Evolutionary conservation across 257 asterid genomes (phyloP).

Genomic region (Orobanche coerulescens): DNA sequence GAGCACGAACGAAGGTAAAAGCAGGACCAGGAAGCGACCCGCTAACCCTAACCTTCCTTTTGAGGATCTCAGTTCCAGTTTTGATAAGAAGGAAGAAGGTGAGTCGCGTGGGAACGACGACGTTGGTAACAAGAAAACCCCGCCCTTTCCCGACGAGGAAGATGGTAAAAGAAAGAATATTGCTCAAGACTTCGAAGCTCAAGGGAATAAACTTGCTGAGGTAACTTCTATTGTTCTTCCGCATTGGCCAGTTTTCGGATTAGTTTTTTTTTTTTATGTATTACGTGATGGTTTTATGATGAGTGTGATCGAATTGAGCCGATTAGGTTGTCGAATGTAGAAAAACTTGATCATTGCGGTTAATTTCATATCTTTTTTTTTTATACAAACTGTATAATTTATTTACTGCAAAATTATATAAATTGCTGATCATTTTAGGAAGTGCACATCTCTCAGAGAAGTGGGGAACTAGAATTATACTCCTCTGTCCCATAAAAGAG

Average conservation of each 20-base stretch:
- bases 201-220: constrained; percentile 79
- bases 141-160: constrained; percentile 21
- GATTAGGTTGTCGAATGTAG: background rate
- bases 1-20: constrained; percentile 33
- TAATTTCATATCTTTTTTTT: background rate
- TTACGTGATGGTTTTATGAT: background rate
- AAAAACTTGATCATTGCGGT: background rate
- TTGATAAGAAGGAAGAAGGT: constrained; percentile 13
- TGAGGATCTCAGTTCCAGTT: constrained; percentile 27
- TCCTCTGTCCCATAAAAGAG: too few relatives aligned
- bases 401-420: background rate
- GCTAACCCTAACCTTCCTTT: constrained; percentile 60
- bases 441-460: background rate
- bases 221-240: constrained; percentile 25
- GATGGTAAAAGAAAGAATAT: constrained; percentile 32
- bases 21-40: constrained; percentile 41
- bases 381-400: background rate
- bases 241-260: background rate
- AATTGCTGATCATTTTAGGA: background rate
- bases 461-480: background rate
- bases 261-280: background rate
- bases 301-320: constrained; percentile 14
- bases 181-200: constrained; percentile 48
- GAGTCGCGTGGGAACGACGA: constrained; percentile 16
- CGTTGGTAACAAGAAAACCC: background rate